These are phyloP conservation scores for Mucuna pruriens DNA, from an alignment of 306 rosid genomes.

Conservation along the genomic window DNA sequence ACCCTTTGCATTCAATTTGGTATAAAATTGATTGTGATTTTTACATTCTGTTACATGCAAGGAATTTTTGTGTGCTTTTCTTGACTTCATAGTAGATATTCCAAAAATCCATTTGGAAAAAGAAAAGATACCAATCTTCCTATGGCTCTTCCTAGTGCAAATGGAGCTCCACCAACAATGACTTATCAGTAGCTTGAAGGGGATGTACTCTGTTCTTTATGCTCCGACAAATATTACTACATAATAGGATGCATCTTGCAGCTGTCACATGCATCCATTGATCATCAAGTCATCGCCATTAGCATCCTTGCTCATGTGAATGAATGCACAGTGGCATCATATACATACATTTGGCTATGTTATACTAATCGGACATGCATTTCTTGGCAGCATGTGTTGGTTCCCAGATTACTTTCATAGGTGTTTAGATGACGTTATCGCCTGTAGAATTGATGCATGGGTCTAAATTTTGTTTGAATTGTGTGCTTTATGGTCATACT, in stretches of 20 bases:
- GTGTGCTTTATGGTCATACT: constrained; percentile 54
- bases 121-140: constrained; percentile 75
- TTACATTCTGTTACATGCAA: constrained; percentile 12
- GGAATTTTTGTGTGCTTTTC: constrained; percentile 48
- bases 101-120: constrained; percentile 96
- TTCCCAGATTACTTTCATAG: constrained; percentile 55
- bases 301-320: constrained; percentile 82
- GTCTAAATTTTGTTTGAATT: constrained; percentile 58
- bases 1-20: constrained; percentile 11
- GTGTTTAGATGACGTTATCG: constrained; percentile 51
- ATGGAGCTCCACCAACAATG: constrained; percentile 78
- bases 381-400: constrained; percentile 60
- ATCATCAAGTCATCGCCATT: constrained; percentile 91
- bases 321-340: constrained; percentile 91
- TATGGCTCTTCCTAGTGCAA: constrained; percentile 57
- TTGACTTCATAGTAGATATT: constrained; percentile 74
- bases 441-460: constrained; percentile 67
- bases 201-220: constrained; percentile 95
- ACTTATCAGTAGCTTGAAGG: constrained; percentile 92
- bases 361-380: constrained; percentile 79
- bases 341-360: constrained; percentile 86
- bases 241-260: constrained; percentile 99
- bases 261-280: constrained; percentile 99
- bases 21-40: constrained; percentile 20
- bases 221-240: constrained; percentile 74